Conservation (phyloP, 225 moss, liverwort and hornwort species). For the Marchantia paleacea region DNA sequence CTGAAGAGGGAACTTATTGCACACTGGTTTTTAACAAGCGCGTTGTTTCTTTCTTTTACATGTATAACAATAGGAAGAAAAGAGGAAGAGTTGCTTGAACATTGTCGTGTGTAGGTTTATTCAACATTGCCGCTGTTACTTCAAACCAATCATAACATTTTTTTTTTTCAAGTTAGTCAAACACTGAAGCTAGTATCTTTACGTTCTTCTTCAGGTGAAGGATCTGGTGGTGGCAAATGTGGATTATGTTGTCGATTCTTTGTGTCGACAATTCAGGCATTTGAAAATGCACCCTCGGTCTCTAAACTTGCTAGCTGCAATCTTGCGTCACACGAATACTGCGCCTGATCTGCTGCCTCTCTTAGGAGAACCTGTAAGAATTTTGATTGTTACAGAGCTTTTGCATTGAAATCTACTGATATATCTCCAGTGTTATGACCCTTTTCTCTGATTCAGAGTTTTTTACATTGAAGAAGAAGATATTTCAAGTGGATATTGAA, state of each 20-base stretch:
- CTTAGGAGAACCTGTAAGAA: slow-evolving; percentile 88
- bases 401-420: not conserved
- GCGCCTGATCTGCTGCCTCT: slow-evolving; percentile 89
- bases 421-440: not conserved
- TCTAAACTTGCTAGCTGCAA: slow-evolving; percentile 81
- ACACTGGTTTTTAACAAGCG: no score
- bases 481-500: not conserved
- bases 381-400: not conserved
- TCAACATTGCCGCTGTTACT: no score
- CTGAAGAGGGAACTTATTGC: no score
- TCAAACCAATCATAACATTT: no score
- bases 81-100: no score
- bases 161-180: no score
- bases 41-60: no score
- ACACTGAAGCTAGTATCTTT: no score
- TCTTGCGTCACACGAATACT: slow-evolving; percentile 80
- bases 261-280: slow-evolving; percentile 94
- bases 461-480: not conserved
- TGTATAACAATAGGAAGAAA: no score
- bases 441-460: not conserved
- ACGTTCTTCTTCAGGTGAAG: slow-evolving; percentile 53
- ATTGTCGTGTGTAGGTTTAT: no score
- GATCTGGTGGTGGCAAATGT: slow-evolving; percentile 78
- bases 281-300: slow-evolving; percentile 68
- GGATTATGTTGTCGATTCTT: slow-evolving; percentile 83